Evolutionary conservation across 1,284 basidiomycete genomes (phyloP), one percentile per base, ranked within the genome.

Genomic region (Tilletia horrida): DNA sequence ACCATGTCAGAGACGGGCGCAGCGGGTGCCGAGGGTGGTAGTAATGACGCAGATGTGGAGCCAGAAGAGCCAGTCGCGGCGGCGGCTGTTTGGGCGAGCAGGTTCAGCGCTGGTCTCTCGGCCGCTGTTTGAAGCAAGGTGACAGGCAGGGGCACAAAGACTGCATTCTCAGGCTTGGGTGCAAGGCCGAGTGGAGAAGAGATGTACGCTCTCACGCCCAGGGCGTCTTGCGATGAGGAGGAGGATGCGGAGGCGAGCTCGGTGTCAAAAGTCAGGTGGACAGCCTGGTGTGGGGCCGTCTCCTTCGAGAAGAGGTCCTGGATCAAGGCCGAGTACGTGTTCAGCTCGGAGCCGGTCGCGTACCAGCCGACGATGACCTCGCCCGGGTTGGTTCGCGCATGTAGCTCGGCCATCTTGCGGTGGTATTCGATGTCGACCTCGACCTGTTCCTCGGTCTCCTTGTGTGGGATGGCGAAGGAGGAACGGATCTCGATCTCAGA

Each of bases 251-350:
- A 69, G 89, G 87, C 21, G 88, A 86, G 29, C 4, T 90, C 90
- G 14, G 94, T 95, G 84, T 96, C 93, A 57, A 99, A 85, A 13
- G 93, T 91, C 64, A 99, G 85, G 83, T 98, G 95, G 55, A 99
- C 88, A 3, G 96, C 93, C 68, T 90, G 91, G 82, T 91, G 88
- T 3, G 92, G 91, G 0, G 88, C 85, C 2, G 92, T 93, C 84
- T 98, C 93, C 86, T 91, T 88, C 47, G 91, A 88, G 84, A 96
- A 98, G 84, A 97, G 97, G 84, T 97, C 94, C 86, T 98, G 96
- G 80, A 99, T 96, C 73, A 99, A 87, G 23, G 96, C 93, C 55
- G 93, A 95, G 85, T 95, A 95, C 16, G 91, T 92, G 85, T 96
- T 95, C 69, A 98, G 87, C 72, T 90, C 88, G 2, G 90, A 90